These are phyloP conservation scores for Microthyrium microscopicum DNA, from an alignment of 2,329 filamentous ascomycete genomes.

Conservation along the genomic window DNA sequence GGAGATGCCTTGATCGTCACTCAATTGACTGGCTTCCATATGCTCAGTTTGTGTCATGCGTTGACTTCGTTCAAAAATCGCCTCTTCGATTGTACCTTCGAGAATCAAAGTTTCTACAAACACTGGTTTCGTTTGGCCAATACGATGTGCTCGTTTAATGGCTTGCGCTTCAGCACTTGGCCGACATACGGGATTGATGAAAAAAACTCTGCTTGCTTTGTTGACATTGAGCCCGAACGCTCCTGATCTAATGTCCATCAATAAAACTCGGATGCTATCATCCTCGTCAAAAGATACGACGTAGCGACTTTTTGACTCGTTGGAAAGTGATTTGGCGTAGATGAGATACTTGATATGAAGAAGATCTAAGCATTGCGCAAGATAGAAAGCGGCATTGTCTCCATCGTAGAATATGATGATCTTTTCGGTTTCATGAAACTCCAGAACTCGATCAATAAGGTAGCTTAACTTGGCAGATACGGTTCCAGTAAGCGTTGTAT, in stretches of 20 bases:
- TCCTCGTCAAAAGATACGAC: conserved; percentile 62
- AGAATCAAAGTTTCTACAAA: conserved; percentile 76
- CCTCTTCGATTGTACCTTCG: conserved; percentile 65
- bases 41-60: conserved; percentile 53
- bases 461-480: conserved; percentile 80
- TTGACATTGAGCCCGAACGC: conserved; percentile 78
- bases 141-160: conserved; percentile 75
- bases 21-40: conserved; percentile 31
- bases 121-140: conserved; percentile 65
- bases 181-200: conserved; percentile 74
- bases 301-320: conserved; percentile 52
- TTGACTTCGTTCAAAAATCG: conserved; percentile 56
- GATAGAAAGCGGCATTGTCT: conserved; percentile 72
- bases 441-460: conserved; percentile 54
- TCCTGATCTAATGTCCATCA: conserved; percentile 85
- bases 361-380: conserved; percentile 67
- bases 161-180: conserved; percentile 77
- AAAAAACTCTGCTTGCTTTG: conserved; percentile 71
- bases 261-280: conserved; percentile 52
- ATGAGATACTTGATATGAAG: conserved; percentile 45
- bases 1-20: conserved; percentile 41
- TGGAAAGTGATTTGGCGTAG: conserved; percentile 47
- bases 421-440: conserved; percentile 57
- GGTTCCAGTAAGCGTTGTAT: conserved; percentile 56
- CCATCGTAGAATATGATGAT: conserved; percentile 88